A percentile compares a stretch with the other conserved stretches of the same genome.
Conservation (phyloP, 2,329 filamentous ascomycete species). For the Phaeophleospora eucalypticola region DNA sequence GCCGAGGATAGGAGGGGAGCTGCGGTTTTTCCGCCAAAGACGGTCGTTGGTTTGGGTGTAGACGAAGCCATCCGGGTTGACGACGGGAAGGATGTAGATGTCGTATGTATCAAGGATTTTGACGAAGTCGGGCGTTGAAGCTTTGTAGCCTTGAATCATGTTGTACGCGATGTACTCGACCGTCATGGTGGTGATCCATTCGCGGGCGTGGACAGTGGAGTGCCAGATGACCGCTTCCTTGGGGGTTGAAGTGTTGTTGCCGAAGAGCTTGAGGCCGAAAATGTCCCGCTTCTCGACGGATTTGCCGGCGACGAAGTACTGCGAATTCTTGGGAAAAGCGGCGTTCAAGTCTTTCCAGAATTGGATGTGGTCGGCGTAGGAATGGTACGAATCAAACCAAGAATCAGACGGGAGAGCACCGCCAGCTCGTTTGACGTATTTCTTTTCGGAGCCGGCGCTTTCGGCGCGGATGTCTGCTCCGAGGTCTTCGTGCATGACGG, state of each 20-base stretch:
- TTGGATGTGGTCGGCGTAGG: conserved; percentile 24
- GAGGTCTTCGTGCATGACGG: conserved; percentile 20
- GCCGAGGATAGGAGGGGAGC: conserved; percentile 28
- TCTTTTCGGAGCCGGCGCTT: conserved; percentile 4
- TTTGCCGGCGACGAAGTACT: conserved; percentile 20
- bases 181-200: conserved; percentile 27
- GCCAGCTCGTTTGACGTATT: conserved; percentile 12
- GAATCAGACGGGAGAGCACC: conserved; percentile 17
- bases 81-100: conserved; percentile 23
- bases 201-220: conserved; percentile 22
- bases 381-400: conserved; percentile 25
- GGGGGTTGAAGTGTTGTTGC: conserved; percentile 16
- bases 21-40: conserved; percentile 61
- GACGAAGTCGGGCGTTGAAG: conserved; percentile 13
- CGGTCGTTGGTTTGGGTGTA: conserved; percentile 56
- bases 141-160: conserved; percentile 23
- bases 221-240: conserved; percentile 25
- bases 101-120: conserved; percentile 21
- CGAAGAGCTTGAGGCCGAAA: conserved; percentile 23
- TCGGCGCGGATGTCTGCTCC: conserved; percentile 19
- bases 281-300: conserved; percentile 23
- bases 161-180: conserved; percentile 26
- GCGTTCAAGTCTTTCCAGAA: conserved; percentile 22
- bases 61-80: conserved; percentile 48
- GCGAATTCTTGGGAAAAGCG: conserved; percentile 22